Base-by-base conservation (phyloP, 2,329 filamentous ascomycete species). In the Coniochaeta sp. region DNA sequence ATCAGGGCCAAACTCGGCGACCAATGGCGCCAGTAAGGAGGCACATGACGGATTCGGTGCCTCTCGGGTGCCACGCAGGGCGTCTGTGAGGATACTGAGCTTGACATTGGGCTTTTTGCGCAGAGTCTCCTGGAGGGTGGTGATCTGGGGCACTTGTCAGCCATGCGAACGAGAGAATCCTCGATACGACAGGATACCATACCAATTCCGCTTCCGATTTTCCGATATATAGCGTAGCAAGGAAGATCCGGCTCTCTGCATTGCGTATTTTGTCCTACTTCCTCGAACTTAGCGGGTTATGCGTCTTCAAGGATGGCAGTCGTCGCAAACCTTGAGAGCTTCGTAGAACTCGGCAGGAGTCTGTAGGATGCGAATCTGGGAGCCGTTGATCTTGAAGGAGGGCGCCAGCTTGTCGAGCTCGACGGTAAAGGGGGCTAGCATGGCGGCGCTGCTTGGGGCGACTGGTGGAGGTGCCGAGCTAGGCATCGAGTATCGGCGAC, bases 151-250 rank as follows among this genome's bases (percentile, higher is more conserved):
- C 12, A 42, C 38, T 42, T 22, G 38, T 42, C 38, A 42, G 38
- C 33, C 3, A 10, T 13, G 22, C 10, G 52, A 28, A 24, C 18
- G 13, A 35, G 12, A 9, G n/a, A n/a, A 18, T 33, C 12, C n/a
- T 22, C n/a, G n/a, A n/a, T 3, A 12, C 7, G n/a, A 31, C n/a
- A 16, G 7, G n/a, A n/a, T 6, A 4, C n/a, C 73, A 50, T 72
- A 85, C 82, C 63, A 99, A 77, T 60, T 97, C 94, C 68, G 86
- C 79, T 69, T 99, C 94, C 1, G 87, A 87, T 67, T 92, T 95
- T 56, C 94, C 94, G 65, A 99, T 94, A 66, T 99, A 99, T 50
- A 99, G 73, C 0, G 94, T 99, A n/a, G 91, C 95, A 48, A 99
- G 74, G 66, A 95, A 99, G 58, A 99, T 86, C 54, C 89, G 82